Conservation (phyloP, 805 yeast species). For the Clavispora asparagi region DNA sequence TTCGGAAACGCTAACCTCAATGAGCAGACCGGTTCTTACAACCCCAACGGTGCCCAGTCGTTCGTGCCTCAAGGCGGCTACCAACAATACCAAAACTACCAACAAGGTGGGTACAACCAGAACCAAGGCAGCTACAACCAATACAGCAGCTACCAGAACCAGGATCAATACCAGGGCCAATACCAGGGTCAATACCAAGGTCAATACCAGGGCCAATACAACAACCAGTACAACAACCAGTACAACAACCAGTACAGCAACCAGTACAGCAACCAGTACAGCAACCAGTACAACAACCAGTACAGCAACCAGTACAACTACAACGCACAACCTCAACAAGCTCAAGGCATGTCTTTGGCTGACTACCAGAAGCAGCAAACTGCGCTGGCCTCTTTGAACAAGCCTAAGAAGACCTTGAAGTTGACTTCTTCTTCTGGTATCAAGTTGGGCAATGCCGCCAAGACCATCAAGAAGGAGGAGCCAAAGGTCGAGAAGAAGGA, state of each 20-base stretch:
- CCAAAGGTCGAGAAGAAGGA: slow-evolving; percentile 32
- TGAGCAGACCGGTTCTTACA: slow-evolving; percentile 23
- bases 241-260: slow-evolving; percentile 14
- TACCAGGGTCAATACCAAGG: slow-evolving; percentile 8
- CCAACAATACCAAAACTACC: slow-evolving; percentile 13
- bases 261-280: slow-evolving; percentile 21
- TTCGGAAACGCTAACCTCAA: slow-evolving; percentile 39
- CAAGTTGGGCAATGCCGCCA: slow-evolving; percentile 42
- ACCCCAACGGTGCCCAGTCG: slow-evolving; percentile 42
- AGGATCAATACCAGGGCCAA: slow-evolving; percentile 5
- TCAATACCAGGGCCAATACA: slow-evolving; percentile 11
- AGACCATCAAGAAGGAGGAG: slow-evolving; percentile 27
- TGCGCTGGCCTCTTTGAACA: slow-evolving; percentile 35
- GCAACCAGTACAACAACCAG: slow-evolving; percentile 9
- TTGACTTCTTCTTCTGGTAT: slow-evolving; percentile 62
- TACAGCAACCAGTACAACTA: slow-evolving; percentile 17
- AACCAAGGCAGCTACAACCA: slow-evolving; percentile 8
- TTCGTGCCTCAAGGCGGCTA: slow-evolving; percentile 43
- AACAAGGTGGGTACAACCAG: not conserved
- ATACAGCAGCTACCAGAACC: slow-evolving; percentile 6
- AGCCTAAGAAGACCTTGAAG: slow-evolving; percentile 65
- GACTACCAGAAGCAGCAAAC: slow-evolving; percentile 72
- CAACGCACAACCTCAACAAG: slow-evolving; percentile 17
- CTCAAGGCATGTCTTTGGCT: slow-evolving; percentile 64
- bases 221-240: slow-evolving; percentile 17